Evolutionary conservation across 2,329 filamentous ascomycete species (phyloP).

Genomic region (Amauroascus verrucosus): DNA sequence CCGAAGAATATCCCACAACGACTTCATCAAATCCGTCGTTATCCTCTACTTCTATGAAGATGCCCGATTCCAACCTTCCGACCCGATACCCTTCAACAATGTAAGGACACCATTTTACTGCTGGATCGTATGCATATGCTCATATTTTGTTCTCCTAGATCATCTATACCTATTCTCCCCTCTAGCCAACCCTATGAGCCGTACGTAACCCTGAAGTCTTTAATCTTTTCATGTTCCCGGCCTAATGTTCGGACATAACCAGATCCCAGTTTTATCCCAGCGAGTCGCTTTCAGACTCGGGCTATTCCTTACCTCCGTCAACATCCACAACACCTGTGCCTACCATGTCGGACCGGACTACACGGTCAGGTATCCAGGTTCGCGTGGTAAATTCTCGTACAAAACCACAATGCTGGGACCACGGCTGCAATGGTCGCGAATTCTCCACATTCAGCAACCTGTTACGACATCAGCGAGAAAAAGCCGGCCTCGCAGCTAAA

Average conservation of each 20-base stretch:
- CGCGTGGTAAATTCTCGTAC: conserved; percentile 66
- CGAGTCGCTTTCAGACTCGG: neutral
- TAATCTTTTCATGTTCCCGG: neutral
- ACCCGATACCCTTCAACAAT: neutral
- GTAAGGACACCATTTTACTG: conserved; percentile 2
- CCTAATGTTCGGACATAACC: neutral
- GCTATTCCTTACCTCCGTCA: neutral
- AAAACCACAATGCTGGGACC: conserved; percentile 96
- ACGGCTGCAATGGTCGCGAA: conserved; percentile 88
- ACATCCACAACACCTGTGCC: conserved; percentile 2
- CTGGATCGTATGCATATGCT: neutral
- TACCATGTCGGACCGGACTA: conserved; percentile 15
- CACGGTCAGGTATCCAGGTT: conserved; percentile 38
- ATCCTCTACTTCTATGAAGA: neutral
- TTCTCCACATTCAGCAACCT: conserved; percentile 97
- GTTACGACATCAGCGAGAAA: conserved; percentile 83
- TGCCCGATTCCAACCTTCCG: neutral
- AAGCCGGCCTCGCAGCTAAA: conserved; percentile 82
- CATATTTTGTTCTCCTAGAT: neutral
- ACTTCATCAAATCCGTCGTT: neutral
- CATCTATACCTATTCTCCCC: conserved; percentile 2
- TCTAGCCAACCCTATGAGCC: conserved; percentile 2
- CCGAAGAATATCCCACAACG: neutral
- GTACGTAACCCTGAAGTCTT: neutral
- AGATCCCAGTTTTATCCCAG: conserved; percentile 1